phyloP scores from a whole-genome alignment of 106 monocot species.

The Ottelia alismoides region DNA sequence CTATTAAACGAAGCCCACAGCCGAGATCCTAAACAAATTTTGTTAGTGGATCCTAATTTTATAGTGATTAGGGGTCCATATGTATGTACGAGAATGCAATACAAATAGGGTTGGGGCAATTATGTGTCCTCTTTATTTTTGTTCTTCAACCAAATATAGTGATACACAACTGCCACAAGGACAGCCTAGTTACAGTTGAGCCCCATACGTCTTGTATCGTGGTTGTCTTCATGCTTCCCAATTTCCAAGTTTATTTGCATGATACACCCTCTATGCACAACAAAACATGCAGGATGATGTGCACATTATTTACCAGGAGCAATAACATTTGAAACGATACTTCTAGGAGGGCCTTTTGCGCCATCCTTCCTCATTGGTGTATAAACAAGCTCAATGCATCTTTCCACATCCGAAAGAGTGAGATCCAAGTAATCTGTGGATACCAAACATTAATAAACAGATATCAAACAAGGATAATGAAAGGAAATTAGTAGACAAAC shows the following conservation, averaged over 20 bases:
- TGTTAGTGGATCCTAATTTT: no score
- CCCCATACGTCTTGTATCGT: not conserved
- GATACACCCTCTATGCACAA: not conserved
- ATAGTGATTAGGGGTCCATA: no score
- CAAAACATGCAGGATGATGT: no score
- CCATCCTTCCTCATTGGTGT: slow-evolving; percentile 76
- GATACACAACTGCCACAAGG: not conserved
- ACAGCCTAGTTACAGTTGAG: not conserved
- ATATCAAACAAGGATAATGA: not conserved
- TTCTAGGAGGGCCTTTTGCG: slow-evolving; percentile 36
- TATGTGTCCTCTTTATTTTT: no score
- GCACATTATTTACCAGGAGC: slow-evolving; percentile 52
- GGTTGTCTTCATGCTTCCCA: not conserved
- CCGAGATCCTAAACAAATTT: no score
- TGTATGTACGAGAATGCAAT: no score
- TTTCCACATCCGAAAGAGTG: slow-evolving; percentile 57
- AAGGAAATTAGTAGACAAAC: slow-evolving; percentile 2
- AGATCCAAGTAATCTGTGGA: slow-evolving; percentile 67
- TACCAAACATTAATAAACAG: no score
- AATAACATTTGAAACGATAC: slow-evolving; percentile 39
- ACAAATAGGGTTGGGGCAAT: no score
- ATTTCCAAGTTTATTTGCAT: no score
- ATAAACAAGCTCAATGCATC: slow-evolving; percentile 65
- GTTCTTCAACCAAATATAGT: no score
- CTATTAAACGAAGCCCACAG: no score